phyloP scores from a whole-genome alignment of 2,329 filamentous ascomycete genomes.

The Hirsutella rhossiliensis region DNA sequence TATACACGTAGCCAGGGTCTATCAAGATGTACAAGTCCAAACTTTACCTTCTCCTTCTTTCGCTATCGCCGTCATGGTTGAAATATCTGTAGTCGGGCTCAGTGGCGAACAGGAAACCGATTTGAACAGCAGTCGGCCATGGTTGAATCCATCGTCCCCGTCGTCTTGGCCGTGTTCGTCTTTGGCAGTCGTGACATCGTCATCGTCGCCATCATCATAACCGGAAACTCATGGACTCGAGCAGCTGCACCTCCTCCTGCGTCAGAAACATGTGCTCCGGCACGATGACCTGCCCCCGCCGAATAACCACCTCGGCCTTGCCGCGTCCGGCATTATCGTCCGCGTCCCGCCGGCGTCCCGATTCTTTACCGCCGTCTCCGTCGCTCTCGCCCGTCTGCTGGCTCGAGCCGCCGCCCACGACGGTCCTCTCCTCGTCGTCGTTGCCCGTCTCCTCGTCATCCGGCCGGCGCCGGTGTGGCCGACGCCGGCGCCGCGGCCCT shows the following conservation, averaged over 20 bases:
- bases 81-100: too few relatives aligned
- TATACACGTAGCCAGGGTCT: too few relatives aligned
- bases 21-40: too few relatives aligned
- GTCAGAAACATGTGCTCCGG: constrained; percentile 23
- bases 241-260: constrained; percentile 22
- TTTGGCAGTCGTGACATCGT: too few relatives aligned
- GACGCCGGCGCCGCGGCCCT: not conserved
- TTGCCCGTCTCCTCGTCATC: not conserved
- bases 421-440: not conserved
- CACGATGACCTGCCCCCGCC: constrained; percentile 19
- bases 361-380: constrained; percentile 3
- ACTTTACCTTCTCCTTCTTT: too few relatives aligned
- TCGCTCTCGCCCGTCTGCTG: constrained; percentile 7
- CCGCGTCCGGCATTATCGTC: too few relatives aligned
- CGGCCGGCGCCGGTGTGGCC: not conserved
- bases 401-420: not conserved
- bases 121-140: too few relatives aligned
- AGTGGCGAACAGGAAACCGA: too few relatives aligned
- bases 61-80: too few relatives aligned
- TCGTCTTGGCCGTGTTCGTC: too few relatives aligned
- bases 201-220: constrained; percentile 11
- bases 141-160: too few relatives aligned
- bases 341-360: too few relatives aligned
- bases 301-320: constrained; percentile 21
- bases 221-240: constrained; percentile 21